Evolutionary conservation across 2,329 filamentous ascomycete species (phyloP), one percentile per base, ranked within the genome.

Genomic region (Clarireedia homoeocarpa): DNA sequence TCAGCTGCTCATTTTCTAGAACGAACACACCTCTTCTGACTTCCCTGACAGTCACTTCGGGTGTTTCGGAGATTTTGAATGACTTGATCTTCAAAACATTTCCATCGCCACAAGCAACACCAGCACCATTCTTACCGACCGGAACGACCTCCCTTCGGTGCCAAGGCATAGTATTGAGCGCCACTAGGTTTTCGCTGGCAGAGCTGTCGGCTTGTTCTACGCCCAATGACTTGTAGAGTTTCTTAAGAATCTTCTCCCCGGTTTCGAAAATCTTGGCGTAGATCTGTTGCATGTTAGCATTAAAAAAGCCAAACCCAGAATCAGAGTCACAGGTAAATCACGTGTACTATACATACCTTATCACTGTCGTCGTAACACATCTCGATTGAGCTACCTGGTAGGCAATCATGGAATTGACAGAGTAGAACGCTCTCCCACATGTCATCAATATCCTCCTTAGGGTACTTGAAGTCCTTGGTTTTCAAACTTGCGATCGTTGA

Each of bases 301-400:
- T 52, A 46, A 45, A 23, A 51, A 27, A 23, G 5, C 17, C 42
- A 15, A 45, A 48, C 40, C 17, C 26, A 26, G 3, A 12, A 34
- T 34, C 30, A 12, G 30, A 34, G 5, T 34, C 30, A 12, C 9
- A 34, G 12, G 3, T 34, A 12, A 34, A 12, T 34, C 10, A 17
- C 2, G 20, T 2, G 20, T n/a, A 12, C 6, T 34, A 14, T 46
- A 64, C 73, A 69, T 71, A 83, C 81, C 73, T 91, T 81, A 68
- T 96, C 88, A 3, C 91, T 95, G 69, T 99, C 94, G 70, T 95
- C 89, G 66, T 97, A 97, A 71, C 91, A 96, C 91, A 97, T 96
- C 71, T 95, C 91, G 65, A 99, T 97, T 36, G 84, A 89, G 69
- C 90, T 96, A 55, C 94, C 94, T 0, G 94, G 94, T 51, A 99